A percentile compares a stretch with the other conserved stretches of the same genome.
Conservation (phyloP, 2,329 filamentous ascomycete genomes). For the Ascochyta koolunga region DNA sequence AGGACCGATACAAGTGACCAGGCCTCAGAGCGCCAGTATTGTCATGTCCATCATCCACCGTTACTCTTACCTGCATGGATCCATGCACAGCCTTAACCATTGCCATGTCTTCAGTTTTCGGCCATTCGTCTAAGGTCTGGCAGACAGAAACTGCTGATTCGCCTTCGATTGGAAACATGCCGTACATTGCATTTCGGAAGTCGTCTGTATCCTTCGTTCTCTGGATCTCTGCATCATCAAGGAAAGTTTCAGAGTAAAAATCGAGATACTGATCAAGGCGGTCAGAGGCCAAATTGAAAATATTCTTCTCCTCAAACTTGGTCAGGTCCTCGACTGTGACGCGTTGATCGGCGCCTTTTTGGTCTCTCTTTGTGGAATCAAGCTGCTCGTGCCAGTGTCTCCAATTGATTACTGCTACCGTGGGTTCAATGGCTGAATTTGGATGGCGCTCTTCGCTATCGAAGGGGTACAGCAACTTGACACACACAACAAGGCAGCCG, state of each 20-base stretch:
- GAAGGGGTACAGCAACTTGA: conserved; percentile 81
- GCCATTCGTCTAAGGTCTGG: conserved; percentile 4
- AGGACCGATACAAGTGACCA: conserved; percentile 58
- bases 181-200: conserved; percentile 49
- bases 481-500: conserved; percentile 72
- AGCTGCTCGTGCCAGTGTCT: conserved; percentile 61
- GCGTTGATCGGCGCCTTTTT: conserved; percentile 6
- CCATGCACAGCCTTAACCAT: conserved; percentile 54
- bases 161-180: conserved; percentile 49
- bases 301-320: conserved; percentile 66
- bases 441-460: conserved; percentile 62
- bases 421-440: conserved; percentile 60
- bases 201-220: conserved; percentile 45
- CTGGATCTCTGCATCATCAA: conserved; percentile 53
- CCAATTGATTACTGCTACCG: conserved; percentile 74
- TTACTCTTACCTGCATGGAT: conserved; percentile 47
- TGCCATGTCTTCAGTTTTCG: conserved; percentile 36
- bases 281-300: conserved; percentile 64
- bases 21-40: conserved; percentile 45
- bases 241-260: conserved; percentile 73
- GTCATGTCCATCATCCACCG: conserved; percentile 46
- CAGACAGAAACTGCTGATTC: background rate
- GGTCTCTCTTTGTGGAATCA: conserved; percentile 2
- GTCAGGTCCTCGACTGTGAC: conserved; percentile 52
- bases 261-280: conserved; percentile 78